Conservation (phyloP, 2,329 filamentous ascomycete genomes). For the Apiospora kogelbergensis region DNA sequence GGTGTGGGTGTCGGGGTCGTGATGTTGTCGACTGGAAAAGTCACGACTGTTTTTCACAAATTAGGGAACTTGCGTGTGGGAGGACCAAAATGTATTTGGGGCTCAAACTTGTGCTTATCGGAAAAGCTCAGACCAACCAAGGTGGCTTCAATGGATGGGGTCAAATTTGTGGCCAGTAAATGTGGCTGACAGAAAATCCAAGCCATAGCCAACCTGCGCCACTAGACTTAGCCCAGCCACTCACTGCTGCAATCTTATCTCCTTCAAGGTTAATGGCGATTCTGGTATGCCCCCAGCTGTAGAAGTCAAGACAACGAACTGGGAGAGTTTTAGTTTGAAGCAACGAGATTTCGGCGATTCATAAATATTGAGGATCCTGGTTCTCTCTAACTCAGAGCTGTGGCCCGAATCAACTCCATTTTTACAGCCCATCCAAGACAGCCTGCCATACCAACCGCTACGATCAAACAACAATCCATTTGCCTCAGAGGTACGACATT, state of each 20-base stretch:
- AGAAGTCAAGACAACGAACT: neutral
- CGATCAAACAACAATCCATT: neutral
- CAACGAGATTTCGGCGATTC: neutral
- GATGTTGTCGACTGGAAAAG: slow-evolving; percentile 23
- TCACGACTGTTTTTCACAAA: slow-evolving; percentile 5
- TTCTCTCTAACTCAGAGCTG: neutral
- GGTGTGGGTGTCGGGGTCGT: slow-evolving; percentile 35
- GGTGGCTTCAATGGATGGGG: neutral
- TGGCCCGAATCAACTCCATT: neutral
- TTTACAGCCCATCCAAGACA: neutral
- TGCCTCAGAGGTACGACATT: neutral
- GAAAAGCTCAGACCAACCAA: neutral
- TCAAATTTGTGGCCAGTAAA: neutral
- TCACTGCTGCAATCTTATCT: neutral
- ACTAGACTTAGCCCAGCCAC: neutral
- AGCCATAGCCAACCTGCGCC: neutral
- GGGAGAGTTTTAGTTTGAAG: neutral
- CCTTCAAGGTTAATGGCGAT: slow-evolving; percentile 13
- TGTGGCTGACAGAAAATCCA: neutral
- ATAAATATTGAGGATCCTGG: neutral
- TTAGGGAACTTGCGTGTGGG: slow-evolving; percentile 7
- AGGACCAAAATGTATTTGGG: slow-evolving; percentile 5
- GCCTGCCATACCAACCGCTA: neutral
- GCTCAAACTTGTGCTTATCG: slow-evolving; percentile 7
- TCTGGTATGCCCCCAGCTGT: neutral